Percentiles rank a stretch among this genome's conserved stretches.
Evolutionary conservation across 805 yeast genomes (phyloP).

Genomic region (Yamadazyma insecticola): DNA sequence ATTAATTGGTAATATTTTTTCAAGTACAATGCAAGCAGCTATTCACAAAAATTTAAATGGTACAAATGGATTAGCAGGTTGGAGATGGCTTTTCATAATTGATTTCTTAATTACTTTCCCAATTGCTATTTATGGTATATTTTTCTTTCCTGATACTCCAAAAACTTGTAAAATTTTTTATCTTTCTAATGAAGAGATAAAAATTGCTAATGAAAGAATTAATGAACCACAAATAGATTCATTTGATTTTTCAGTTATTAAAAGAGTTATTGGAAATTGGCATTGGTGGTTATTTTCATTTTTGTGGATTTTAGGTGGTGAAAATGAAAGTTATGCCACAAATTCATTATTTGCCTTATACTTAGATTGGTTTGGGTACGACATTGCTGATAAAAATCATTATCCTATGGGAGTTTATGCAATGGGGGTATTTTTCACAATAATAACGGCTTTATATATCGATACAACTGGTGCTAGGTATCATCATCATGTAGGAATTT

Average conservation of each 20-base stretch:
- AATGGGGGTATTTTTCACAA: slow-evolving; percentile 28
- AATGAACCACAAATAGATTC: slow-evolving; percentile 20
- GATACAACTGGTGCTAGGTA: slow-evolving; percentile 28
- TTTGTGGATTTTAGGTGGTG: slow-evolving; percentile 35
- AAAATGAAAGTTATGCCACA: slow-evolving; percentile 30
- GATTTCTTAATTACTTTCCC: slow-evolving; percentile 58
- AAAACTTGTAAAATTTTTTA: slow-evolving; percentile 31
- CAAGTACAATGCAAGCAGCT: slow-evolving; percentile 56
- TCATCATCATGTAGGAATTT: slow-evolving; percentile 49
- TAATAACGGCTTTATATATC: slow-evolving; percentile 23
- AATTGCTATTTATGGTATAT: slow-evolving; percentile 49
- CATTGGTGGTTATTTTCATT: slow-evolving; percentile 33
- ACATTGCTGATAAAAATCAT: slow-evolving; percentile 28
- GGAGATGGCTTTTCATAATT: slow-evolving; percentile 69
- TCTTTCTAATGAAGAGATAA: slow-evolving; percentile 21
- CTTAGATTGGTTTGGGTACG: slow-evolving; percentile 23
- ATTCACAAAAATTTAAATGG: slow-evolving; percentile 45
- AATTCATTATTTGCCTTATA: slow-evolving; percentile 32
- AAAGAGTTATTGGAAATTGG: slow-evolving; percentile 38
- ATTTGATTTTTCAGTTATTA: slow-evolving; percentile 31
- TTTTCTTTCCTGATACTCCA: slow-evolving; percentile 58
- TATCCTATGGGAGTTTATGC: slow-evolving; percentile 37
- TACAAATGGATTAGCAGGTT: slow-evolving; percentile 48
- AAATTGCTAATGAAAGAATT: slow-evolving; percentile 32
- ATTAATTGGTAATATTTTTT: slow-evolving; percentile 49